phyloP scores from a whole-genome alignment of 768 basidiomycete species.

The Butyriboletus loyo region DNA sequence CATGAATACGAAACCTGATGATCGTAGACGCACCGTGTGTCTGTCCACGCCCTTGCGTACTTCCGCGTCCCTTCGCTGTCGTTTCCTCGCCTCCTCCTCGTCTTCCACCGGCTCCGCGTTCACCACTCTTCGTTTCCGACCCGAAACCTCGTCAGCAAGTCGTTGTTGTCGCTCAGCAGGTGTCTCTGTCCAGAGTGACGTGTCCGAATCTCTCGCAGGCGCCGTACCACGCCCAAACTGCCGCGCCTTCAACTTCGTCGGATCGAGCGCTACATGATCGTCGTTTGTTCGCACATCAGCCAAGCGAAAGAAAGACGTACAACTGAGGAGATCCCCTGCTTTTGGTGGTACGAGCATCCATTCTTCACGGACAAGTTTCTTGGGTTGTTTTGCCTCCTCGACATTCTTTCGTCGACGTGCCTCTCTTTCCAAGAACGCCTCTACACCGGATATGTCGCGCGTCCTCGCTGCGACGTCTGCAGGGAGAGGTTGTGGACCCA shows the following conservation, averaged over 20 bases:
- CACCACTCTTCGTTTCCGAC: conserved; percentile 74
- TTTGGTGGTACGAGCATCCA: conserved; percentile 98
- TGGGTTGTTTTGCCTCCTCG: conserved; percentile 80
- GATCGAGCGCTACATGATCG: conserved; percentile 66
- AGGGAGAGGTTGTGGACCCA: conserved; percentile 80
- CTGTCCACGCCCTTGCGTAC: conserved; percentile 73
- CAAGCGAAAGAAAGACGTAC: conserved; percentile 44
- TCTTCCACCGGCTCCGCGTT: conserved; percentile 46
- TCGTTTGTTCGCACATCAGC: background rate
- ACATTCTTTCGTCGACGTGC: conserved; percentile 67
- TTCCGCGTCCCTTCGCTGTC: conserved; percentile 62
- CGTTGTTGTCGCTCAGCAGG: conserved; percentile 89
- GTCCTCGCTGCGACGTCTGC: conserved; percentile 31
- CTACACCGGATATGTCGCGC: conserved; percentile 60
- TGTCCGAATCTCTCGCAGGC: conserved; percentile 45
- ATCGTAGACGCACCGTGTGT: conserved; percentile 57
- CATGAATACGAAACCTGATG: background rate
- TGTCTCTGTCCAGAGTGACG: conserved; percentile 94
- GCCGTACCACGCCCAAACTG: conserved; percentile 69
- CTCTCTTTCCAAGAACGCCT: conserved; percentile 84
- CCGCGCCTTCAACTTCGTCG: conserved; percentile 74
- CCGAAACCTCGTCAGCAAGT: conserved; percentile 91
- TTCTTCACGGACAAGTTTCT: conserved; percentile 79
- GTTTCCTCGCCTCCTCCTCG: conserved; percentile 43
- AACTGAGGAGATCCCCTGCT: conserved; percentile 70